Evolutionary conservation across 2,329 filamentous ascomycete species (phyloP), one percentile per base, ranked within the genome.

Genomic region (Trichoderma afroharzianum): DNA sequence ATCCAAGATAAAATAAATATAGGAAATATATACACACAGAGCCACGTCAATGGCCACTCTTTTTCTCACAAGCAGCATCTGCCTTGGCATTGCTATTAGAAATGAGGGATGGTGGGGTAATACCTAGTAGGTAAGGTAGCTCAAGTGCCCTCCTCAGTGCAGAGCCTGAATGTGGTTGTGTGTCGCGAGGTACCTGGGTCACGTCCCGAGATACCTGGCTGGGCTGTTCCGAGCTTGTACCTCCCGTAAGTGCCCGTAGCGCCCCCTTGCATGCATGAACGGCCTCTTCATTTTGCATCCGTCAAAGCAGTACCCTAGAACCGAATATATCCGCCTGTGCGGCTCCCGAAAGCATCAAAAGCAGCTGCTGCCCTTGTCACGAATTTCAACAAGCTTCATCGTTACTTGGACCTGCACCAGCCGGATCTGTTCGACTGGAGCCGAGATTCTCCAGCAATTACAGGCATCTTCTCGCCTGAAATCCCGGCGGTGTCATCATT

Each of bases 241-340:
- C 39, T 69, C 66, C 47, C 66, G 66, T 69, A 53, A 61, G 57
- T 62, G 66, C 66, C 66, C 66, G 66, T 69, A 69, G 66, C 57
- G 66, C 53, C 43, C 18, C 21, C 57, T 50, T 50, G 39, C 66
- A 53, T 69, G 66, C 55, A 69, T 62, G 39, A 62, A 62, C 55
- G 33, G 50, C 63, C 50, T 36, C 36, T 62, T 36, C 39, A 50
- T 62, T 69, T 69, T 59, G 53, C 66, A 68, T 53, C 66, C 57
- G 66, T 62, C 66, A 50, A 21, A 18, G 24, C 28, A 61, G 57
- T 61, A 69, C 57, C 64, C 66, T 69, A 69, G 57, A 69, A 62
- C 66, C 66, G 39, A 62, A 69, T 58, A 59, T 68, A 68, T 68
- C 66, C 57, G 66, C n/a, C 21, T 43, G 14, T 59, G 28, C 53